Evolutionary conservation across 176 grass and related monocot species (phyloP).

Genomic region (Musa beccarii): DNA sequence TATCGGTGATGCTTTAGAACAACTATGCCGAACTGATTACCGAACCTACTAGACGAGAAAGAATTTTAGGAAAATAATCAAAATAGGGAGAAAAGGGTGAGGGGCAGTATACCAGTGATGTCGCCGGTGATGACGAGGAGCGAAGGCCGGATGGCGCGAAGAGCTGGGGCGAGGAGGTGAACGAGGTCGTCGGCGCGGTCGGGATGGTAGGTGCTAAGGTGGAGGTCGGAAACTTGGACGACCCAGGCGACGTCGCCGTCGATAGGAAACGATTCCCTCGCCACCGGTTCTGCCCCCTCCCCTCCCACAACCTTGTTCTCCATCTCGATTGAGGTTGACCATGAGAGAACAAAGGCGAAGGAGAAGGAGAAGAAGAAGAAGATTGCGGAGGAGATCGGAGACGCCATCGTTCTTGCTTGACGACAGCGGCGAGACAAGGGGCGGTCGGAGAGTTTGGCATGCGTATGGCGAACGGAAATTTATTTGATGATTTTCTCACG

Average conservation of each 20-base stretch:
- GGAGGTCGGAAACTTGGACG: constrained; percentile 76
- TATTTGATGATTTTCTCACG: no score
- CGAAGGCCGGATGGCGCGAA: constrained; percentile 55
- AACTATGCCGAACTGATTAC: no score
- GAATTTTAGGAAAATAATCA: not conserved
- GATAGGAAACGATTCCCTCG: constrained; percentile 54
- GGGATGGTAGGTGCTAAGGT: constrained; percentile 62
- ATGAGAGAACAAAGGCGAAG: not conserved
- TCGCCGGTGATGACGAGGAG: constrained; percentile 81
- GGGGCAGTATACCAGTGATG: constrained; percentile 49
- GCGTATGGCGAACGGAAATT: no score
- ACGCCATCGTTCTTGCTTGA: not conserved
- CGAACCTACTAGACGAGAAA: not conserved
- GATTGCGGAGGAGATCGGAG: not conserved
- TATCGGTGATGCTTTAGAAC: no score
- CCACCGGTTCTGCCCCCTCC: constrained; percentile 24
- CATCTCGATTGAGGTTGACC: not conserved
- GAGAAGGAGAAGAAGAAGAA: not conserved
- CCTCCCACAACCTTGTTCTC: constrained; percentile 5
- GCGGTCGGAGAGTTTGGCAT: not conserved
- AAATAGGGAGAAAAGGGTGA: not conserved
- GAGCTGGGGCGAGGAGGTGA: constrained; percentile 33
- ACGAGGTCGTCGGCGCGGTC: constrained; percentile 54
- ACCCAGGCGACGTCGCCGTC: constrained; percentile 71
- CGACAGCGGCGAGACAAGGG: not conserved